These are phyloP conservation scores for Dalechampia spathulata DNA, from an alignment of 441 rosid genomes.

Conservation along the genomic window DNA sequence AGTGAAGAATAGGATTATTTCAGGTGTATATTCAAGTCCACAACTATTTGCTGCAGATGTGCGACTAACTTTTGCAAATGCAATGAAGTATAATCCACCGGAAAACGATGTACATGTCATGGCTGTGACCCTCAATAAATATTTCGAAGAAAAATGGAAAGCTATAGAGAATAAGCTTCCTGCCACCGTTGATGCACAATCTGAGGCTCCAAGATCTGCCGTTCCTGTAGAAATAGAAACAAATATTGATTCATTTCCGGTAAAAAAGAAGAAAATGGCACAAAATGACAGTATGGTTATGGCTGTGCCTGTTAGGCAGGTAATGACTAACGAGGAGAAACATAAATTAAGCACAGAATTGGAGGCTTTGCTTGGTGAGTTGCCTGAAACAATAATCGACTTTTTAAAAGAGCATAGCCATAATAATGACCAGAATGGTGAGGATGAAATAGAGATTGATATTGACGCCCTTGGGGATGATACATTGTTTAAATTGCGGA, in stretches of 20 bases:
- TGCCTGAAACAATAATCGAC: constrained; percentile 64
- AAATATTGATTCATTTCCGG: constrained; percentile 17
- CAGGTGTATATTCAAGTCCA: constrained; percentile 59
- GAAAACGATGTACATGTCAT: constrained; percentile 64
- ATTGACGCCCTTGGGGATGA: constrained; percentile 64
- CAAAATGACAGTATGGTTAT: constrained; percentile 26
- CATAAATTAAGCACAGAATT: constrained; percentile 50
- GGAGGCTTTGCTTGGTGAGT: constrained; percentile 52
- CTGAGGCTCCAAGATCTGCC: constrained; percentile 24
- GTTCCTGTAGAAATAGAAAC: constrained; percentile 32
- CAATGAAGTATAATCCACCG: constrained; percentile 80
- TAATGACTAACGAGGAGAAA: constrained; percentile 64
- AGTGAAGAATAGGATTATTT: constrained; percentile 45
- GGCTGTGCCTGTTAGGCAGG: constrained; percentile 35
- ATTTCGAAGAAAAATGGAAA: constrained; percentile 80
- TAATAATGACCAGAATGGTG: constrained; percentile 43
- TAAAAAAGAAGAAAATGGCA: constrained; percentile 34
- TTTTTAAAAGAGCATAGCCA: constrained; percentile 62
- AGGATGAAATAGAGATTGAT: constrained; percentile 88
- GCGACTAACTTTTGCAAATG: constrained; percentile 76
- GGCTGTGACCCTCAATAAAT: constrained; percentile 57
- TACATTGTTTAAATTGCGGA: constrained; percentile 53
- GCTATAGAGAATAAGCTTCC: constrained; percentile 69
- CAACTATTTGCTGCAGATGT: constrained; percentile 65
- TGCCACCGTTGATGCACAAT: constrained; percentile 15